These are phyloP conservation scores for Triangularia setosa DNA, from an alignment of 2,329 filamentous ascomycete genomes.

Conservation along the genomic window DNA sequence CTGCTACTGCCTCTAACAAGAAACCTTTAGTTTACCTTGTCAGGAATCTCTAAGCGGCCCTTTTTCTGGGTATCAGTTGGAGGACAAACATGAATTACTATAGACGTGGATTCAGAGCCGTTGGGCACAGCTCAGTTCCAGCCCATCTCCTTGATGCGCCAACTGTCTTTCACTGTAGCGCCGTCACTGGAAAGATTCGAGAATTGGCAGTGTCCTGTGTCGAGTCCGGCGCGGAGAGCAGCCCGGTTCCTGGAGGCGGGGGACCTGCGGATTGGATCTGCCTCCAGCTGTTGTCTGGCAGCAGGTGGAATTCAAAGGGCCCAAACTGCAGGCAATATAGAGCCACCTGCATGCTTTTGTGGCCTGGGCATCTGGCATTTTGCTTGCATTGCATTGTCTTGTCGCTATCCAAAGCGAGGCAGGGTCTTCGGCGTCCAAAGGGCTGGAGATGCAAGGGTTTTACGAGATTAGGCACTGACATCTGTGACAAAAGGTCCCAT, in stretches of 20 bases:
- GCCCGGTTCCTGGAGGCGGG: not conserved
- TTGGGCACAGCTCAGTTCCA: not conserved
- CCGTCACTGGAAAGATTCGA: not conserved
- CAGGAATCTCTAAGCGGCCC: too few relatives aligned
- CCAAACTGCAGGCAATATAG: not conserved
- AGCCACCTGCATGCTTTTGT: not conserved
- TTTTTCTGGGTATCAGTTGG: not conserved
- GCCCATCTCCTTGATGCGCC: not conserved
- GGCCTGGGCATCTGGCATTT: not conserved
- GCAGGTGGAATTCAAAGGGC: not conserved
- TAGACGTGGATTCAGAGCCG: not conserved
- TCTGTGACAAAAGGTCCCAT: not conserved
- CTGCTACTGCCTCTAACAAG: not conserved
- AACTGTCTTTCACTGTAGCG: not conserved
- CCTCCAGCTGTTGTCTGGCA: not conserved
- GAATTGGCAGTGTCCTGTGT: not conserved
- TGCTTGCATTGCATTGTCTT: not conserved
- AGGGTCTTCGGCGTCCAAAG: not conserved
- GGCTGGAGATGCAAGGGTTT: constrained; percentile 4
- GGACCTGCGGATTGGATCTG: not conserved
- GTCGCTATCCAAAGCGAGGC: not conserved
- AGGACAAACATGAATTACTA: not conserved
- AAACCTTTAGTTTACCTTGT: too few relatives aligned
- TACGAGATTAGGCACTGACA: not conserved
- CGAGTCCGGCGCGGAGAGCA: not conserved